A percentile compares a stretch with the other conserved stretches of the same genome.
Conservation (phyloP, 768 basidiomycete genomes). For the Podaxis carcinomalis region DNA sequence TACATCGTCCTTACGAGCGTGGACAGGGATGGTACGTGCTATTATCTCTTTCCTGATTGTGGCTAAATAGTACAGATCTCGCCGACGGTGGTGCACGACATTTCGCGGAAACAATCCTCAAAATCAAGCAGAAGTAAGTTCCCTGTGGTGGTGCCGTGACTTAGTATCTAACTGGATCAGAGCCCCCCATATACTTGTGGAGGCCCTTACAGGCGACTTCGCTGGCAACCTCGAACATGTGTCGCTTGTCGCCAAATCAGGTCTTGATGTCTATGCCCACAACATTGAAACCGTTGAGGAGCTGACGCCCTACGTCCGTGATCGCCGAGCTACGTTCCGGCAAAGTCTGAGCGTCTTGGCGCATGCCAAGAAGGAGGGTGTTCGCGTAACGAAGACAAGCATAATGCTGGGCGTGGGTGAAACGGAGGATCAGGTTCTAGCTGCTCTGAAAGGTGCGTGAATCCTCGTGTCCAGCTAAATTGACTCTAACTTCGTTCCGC, state of each 20-base stretch:
- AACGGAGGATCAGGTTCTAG: conserved; percentile 73
- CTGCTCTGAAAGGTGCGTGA: conserved; percentile 72
- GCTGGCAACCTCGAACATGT: conserved; percentile 74
- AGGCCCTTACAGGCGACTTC: conserved; percentile 96
- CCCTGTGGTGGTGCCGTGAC: not conserved
- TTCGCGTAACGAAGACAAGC: conserved; percentile 92
- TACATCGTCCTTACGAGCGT: conserved; percentile 98
- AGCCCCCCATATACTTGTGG: conserved; percentile 93
- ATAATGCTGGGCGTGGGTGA: conserved; percentile 99
- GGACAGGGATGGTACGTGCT: conserved; percentile 82
- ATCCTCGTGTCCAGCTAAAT: conserved; percentile 3
- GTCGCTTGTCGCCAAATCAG: conserved; percentile 81
- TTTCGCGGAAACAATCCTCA: conserved; percentile 92
- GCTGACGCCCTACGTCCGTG: conserved; percentile 91
- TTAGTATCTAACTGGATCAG: conserved; percentile 32
- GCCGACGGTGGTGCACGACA: conserved; percentile 89
- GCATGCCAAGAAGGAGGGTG: conserved; percentile 80
- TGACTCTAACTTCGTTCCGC: not conserved
- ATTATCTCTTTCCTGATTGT: not conserved
- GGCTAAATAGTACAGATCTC: conserved; percentile 55
- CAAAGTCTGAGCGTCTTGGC: conserved; percentile 79
- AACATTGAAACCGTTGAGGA: conserved; percentile 96
- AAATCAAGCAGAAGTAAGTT: conserved; percentile 90
- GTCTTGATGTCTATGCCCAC: conserved; percentile 96
- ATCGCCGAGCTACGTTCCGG: conserved; percentile 87